Percentiles rank a stretch among this genome's conserved stretches.
phyloP scores from a whole-genome alignment of 352 stramenopile species.

The Phytophthora hybrid region DNA sequence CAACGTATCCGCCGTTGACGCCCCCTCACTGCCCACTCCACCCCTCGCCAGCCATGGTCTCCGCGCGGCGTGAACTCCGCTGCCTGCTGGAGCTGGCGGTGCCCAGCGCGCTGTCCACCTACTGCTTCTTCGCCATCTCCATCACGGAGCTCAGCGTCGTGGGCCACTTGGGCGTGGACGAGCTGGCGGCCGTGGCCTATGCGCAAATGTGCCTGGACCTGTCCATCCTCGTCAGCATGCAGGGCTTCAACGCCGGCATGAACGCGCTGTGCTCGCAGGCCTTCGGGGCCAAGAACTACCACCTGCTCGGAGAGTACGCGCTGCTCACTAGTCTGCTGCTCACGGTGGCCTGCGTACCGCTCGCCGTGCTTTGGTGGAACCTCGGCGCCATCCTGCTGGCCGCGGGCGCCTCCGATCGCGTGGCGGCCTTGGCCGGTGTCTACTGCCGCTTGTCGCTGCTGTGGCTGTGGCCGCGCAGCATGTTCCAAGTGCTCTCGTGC shows the following conservation, averaged over 20 bases:
- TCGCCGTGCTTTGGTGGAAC: conserved; percentile 83
- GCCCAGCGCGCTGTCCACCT: conserved; percentile 66
- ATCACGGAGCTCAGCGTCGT: conserved; percentile 86
- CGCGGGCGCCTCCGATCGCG: conserved; percentile 49
- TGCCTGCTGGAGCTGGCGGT: conserved; percentile 66
- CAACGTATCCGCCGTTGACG: conserved; percentile 15
- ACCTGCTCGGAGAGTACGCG: conserved; percentile 72
- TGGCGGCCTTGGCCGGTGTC: conserved; percentile 55
- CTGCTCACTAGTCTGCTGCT: conserved; percentile 68
- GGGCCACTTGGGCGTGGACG: conserved; percentile 78
- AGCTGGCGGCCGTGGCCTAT: conserved; percentile 83
- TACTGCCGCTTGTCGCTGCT: conserved; percentile 80
- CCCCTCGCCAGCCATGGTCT: conserved; percentile 36
- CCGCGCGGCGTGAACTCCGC: conserved; percentile 42
- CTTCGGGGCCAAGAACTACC: conserved; percentile 85
- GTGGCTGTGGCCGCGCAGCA: conserved; percentile 80
- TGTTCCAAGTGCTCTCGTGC: conserved; percentile 78
- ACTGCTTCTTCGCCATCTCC: conserved; percentile 84
- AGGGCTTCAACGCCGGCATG: conserved; percentile 82
- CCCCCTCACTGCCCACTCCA: conserved; percentile 3
- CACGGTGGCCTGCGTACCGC: conserved; percentile 69
- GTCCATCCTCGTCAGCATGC: conserved; percentile 81
- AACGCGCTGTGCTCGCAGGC: conserved; percentile 87
- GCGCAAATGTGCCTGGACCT: conserved; percentile 84
- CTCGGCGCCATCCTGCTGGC: conserved; percentile 60